These are phyloP conservation scores for Podaxis mareebaensis DNA, from an alignment of 768 basidiomycete genomes.

Conservation along the genomic window DNA sequence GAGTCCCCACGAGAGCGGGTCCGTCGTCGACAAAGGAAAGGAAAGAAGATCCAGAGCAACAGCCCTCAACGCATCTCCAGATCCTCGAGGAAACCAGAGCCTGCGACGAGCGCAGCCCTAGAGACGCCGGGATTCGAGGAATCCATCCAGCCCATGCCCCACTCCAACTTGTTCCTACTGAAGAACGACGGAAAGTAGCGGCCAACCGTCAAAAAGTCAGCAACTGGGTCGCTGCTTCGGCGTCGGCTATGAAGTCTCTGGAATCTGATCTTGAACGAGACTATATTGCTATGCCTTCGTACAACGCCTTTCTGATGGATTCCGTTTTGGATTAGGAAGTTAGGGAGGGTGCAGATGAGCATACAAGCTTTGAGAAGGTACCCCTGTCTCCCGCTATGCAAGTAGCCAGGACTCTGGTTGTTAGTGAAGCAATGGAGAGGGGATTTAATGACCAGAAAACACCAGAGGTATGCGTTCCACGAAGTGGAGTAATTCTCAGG, in stretches of 20 bases:
- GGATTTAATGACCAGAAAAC: neutral
- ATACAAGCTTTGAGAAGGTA: neutral
- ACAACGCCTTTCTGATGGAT: constrained; percentile 4
- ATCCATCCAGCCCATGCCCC: neutral
- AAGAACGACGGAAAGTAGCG: neutral
- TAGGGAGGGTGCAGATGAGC: neutral
- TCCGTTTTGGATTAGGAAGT: constrained; percentile 1
- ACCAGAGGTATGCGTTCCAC: neutral
- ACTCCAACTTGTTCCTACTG: neutral
- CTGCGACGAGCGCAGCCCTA: neutral
- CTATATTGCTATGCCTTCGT: neutral
- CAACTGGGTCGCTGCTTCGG: constrained; percentile 12
- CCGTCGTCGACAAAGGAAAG: neutral
- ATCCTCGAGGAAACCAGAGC: neutral
- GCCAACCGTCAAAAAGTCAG: constrained; percentile 10
- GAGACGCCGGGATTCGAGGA: neutral
- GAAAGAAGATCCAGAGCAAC: neutral
- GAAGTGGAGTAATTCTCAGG: neutral
- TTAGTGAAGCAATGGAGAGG: neutral
- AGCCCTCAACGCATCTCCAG: neutral
- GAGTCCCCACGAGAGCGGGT: neutral
- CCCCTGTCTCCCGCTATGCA: neutral
- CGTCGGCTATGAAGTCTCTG: neutral
- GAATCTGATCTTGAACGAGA: neutral
- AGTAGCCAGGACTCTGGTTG: neutral